Base-by-base conservation (phyloP, 495 filamentous ascomycete genomes). In the Margaritispora aquatica region DNA sequence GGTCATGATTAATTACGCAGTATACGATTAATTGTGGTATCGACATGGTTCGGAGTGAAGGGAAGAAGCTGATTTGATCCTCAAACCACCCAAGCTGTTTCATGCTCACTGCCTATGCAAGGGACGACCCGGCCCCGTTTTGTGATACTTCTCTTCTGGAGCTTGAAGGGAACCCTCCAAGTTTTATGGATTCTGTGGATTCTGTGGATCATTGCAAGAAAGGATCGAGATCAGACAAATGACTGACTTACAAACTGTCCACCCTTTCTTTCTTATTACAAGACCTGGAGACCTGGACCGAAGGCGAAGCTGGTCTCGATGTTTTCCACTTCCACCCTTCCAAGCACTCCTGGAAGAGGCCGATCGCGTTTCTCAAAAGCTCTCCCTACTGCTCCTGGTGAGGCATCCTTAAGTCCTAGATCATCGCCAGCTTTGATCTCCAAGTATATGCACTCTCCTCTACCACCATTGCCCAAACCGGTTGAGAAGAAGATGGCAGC, bases 311-410 rank as follows among this genome's bases (percentile, higher is more conserved):
- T n/a, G 38, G n/a, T n/a, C n/a, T 9, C 4, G 38, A 29, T 34
- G 29, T 36, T 34, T 48, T 36, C 54, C 26, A 63, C 31, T 21
- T 51, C 60, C 24, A 51, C 19, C 24, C 44, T 66, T 26, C 57
- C 60, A 27, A 60, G 41, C 9, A 54, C 57, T 36, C 60, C 60
- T 51, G 41, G 59, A 20, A 38, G 64, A 63, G 61, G 64, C 17
- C 50, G 52, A 26, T 68, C 66, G 15, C 52, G 60, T 20, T 63
- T 65, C 46, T 68, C 65, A 13, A 68, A 63, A 57, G 57, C 49
- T 8, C 47, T 67, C 20, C 62, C 62, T 13, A 11, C 11, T 19
- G 58, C 52, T 0, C 20, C 55, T 22, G 51, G 54, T 46, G 56
- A 53, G 3, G 17, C 26, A 24, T 21, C 55, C 22, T 51, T 5